These are phyloP conservation scores for Quercus glauca DNA, from an alignment of 306 rosid species.

Conservation along the genomic window DNA sequence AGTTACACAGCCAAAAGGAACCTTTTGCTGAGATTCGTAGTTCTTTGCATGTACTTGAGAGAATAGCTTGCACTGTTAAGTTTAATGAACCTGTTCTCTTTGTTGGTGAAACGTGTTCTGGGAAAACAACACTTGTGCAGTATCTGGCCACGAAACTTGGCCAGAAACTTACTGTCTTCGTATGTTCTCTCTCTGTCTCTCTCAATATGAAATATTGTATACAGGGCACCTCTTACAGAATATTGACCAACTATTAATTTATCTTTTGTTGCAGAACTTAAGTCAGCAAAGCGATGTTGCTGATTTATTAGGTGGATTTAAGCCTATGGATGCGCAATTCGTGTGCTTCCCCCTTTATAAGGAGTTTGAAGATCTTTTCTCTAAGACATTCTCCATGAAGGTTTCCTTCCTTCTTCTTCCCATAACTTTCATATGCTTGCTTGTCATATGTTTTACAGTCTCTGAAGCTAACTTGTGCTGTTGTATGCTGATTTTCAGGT, in stretches of 20 bases:
- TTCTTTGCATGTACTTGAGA: slow-evolving; percentile 75
- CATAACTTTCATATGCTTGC: slow-evolving; percentile 10
- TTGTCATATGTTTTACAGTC: not conserved
- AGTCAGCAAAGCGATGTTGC: slow-evolving; percentile 97
- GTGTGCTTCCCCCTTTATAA: slow-evolving; percentile 49
- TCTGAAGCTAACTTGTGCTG: slow-evolving; percentile 10
- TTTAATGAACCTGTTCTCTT: slow-evolving; percentile 88
- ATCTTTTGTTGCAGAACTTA: slow-evolving; percentile 60
- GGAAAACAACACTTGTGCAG: slow-evolving; percentile 96
- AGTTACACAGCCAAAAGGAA: slow-evolving; percentile 36
- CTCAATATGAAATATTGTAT: not conserved
- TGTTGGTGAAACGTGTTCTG: slow-evolving; percentile 99
- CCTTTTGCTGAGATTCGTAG: slow-evolving; percentile 75
- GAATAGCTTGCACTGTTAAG: slow-evolving; percentile 78
- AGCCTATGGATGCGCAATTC: slow-evolving; percentile 67
- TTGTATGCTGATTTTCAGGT: slow-evolving; percentile 42
- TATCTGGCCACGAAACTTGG: slow-evolving; percentile 81
- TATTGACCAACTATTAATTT: slow-evolving; percentile 6
- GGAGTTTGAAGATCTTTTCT: slow-evolving; percentile 62
- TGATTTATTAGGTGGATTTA: slow-evolving; percentile 86
- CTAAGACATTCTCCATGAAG: slow-evolving; percentile 46
- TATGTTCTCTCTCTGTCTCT: slow-evolving; percentile 32
- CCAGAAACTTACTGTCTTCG: slow-evolving; percentile 88
- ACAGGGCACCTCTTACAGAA: not conserved
- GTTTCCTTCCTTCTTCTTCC: slow-evolving; percentile 34